These are phyloP conservation scores for Fusarium brevicatenulatum DNA, from an alignment of 2,329 filamentous ascomycete genomes.

Conservation along the genomic window DNA sequence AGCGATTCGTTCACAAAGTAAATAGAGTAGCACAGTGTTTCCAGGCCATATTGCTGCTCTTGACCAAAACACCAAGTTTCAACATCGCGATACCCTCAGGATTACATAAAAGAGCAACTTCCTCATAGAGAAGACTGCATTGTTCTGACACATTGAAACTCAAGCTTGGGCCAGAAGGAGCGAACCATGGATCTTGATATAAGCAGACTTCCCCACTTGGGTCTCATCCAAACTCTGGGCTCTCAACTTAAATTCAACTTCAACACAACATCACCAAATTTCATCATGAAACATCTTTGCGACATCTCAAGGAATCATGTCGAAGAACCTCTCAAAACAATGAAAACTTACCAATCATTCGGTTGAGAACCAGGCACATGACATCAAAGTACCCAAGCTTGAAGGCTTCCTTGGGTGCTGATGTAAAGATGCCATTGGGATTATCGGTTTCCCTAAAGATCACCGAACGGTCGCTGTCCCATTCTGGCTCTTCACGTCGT, in stretches of 20 bases:
- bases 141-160: slow-evolving; percentile 30
- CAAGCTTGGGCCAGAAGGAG: slow-evolving; percentile 24
- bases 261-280: slow-evolving; percentile 14
- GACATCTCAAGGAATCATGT: neutral
- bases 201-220: slow-evolving; percentile 39
- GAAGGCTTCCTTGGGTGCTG: slow-evolving; percentile 49
- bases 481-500: slow-evolving; percentile 5
- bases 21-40: neutral
- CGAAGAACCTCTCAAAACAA: neutral
- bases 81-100: neutral
- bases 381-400: slow-evolving; percentile 51
- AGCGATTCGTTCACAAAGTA: slow-evolving; percentile 7
- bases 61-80: neutral
- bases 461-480: slow-evolving; percentile 33
- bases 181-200: slow-evolving; percentile 15
- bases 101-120: neutral
- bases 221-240: neutral
- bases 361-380: slow-evolving; percentile 50
- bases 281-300: neutral
- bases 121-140: neutral
- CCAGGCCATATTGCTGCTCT: neutral
- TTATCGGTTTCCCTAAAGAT: slow-evolving; percentile 32
- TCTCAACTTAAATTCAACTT: slow-evolving; percentile 39
- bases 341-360: slow-evolving; percentile 50
- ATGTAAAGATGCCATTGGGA: slow-evolving; percentile 46